These are phyloP conservation scores for Phalaenopsis hybrid DNA, from an alignment of 116 monocot genomes.

Conservation along the genomic window DNA sequence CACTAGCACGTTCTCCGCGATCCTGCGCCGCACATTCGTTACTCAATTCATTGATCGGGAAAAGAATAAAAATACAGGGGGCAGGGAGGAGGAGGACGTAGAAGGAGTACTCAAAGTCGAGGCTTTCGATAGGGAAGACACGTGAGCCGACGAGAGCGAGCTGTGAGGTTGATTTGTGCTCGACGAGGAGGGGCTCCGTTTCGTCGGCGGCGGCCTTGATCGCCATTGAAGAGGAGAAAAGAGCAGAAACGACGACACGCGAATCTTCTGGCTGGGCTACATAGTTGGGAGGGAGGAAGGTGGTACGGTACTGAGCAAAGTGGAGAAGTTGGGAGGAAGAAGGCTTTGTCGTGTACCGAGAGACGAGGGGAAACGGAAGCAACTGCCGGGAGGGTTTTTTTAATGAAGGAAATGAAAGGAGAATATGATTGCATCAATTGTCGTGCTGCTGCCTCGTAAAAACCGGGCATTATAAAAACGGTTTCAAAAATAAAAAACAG, in stretches of 20 bases:
- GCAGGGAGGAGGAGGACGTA: not conserved
- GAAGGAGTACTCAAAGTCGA: slow-evolving; percentile 71
- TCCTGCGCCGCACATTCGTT: slow-evolving; percentile 21
- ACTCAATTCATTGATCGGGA: not conserved
- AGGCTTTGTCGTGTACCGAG: slow-evolving; percentile 4
- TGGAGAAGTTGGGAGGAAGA: slow-evolving; percentile 9
- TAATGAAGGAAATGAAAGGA: no score
- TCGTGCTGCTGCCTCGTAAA: no score
- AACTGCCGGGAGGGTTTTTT: no score
- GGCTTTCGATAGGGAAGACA: slow-evolving; percentile 82
- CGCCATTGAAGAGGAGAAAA: not conserved
- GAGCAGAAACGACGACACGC: not conserved
- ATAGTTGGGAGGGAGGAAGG: not conserved
- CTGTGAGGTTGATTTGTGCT: slow-evolving; percentile 56
- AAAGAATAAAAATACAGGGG: not conserved
- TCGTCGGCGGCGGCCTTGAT: not conserved
- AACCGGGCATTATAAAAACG: no score
- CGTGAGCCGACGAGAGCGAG: slow-evolving; percentile 77
- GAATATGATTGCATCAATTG: no score
- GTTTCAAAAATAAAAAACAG: no score
- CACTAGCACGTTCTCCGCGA: slow-evolving; percentile 68
- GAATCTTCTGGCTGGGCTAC: not conserved
- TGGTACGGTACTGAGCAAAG: not conserved
- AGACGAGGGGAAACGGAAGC: not conserved
- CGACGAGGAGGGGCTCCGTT: slow-evolving; percentile 10